phyloP scores from a whole-genome alignment of 176 grass and related monocot species.

The Oropetium thomaeum region DNA sequence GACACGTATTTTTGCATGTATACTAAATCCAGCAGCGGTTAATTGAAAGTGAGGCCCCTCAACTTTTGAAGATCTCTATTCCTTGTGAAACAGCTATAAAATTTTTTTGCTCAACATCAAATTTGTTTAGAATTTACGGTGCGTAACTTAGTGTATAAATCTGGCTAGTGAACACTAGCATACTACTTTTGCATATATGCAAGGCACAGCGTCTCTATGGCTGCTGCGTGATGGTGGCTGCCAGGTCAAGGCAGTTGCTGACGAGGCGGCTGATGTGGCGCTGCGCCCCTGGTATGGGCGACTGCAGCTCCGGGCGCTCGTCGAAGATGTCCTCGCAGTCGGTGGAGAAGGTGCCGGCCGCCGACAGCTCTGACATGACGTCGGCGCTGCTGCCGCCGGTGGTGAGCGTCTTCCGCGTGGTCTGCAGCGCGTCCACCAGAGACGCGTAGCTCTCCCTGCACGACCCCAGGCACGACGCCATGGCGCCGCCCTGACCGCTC shows the following conservation, averaged over 20 bases:
- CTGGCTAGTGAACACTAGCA: no score
- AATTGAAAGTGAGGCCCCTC: no score
- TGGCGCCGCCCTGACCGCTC: not conserved
- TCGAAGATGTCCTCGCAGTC: conserved; percentile 55
- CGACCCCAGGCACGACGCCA: conserved; percentile 29
- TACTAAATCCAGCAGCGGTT: no score
- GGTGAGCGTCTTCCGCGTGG: conserved; percentile 20
- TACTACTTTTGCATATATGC: no score
- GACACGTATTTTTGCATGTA: no score
- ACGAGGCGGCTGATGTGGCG: conserved; percentile 44
- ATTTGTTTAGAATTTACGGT: no score
- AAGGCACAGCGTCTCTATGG: no score
- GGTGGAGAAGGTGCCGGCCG: conserved; percentile 48
- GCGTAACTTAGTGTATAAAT: no score
- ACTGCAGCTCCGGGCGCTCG: conserved; percentile 38
- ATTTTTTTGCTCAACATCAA: no score
- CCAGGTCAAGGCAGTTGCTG: conserved; percentile 56
- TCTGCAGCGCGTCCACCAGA: conserved; percentile 32
- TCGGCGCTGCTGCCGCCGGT: conserved; percentile 32
- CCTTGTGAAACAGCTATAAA: no score
- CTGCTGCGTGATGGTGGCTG: conserved; percentile 36
- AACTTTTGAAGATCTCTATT: no score
- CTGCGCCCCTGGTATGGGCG: conserved; percentile 28
- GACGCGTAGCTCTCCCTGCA: conserved; percentile 57
- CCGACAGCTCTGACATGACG: conserved; percentile 44